These are phyloP conservation scores for Crithidia brevicula DNA, from an alignment of 208 protist genomes.

Conservation along the genomic window DNA sequence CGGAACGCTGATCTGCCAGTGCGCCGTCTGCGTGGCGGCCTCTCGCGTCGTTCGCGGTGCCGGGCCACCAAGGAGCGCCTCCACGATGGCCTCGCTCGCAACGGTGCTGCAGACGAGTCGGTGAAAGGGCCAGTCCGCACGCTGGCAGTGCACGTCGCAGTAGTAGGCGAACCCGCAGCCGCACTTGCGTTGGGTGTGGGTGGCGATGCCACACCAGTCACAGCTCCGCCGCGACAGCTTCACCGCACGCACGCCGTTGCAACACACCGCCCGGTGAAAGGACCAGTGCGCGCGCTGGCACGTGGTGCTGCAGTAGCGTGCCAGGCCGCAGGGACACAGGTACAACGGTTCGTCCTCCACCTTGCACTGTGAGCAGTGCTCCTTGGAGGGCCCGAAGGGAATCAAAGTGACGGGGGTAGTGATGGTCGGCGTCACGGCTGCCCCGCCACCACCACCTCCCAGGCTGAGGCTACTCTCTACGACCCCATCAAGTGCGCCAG, in stretches of 20 bases:
- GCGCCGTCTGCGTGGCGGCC: conserved; percentile 29
- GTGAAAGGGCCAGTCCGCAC: conserved; percentile 50
- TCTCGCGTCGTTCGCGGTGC: conserved; percentile 16
- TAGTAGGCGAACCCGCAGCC: conserved; percentile 42
- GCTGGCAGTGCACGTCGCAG: conserved; percentile 49
- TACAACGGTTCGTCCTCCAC: conserved; percentile 23
- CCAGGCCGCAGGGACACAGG: conserved; percentile 45
- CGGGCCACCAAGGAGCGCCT: conserved; percentile 10
- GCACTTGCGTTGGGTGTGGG: conserved; percentile 32
- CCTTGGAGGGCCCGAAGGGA: neutral
- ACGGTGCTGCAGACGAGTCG: conserved; percentile 18
- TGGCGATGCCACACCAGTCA: conserved; percentile 23
- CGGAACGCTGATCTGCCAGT: conserved; percentile 22
- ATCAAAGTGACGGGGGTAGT: neutral
- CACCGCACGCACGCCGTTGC: conserved; percentile 9
- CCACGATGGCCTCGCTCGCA: neutral
- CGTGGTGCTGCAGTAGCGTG: conserved; percentile 42
- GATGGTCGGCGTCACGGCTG: neutral
- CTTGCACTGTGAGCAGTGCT: conserved; percentile 27
- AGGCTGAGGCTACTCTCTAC: neutral
- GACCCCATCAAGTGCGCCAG: neutral
- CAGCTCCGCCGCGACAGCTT: conserved; percentile 16
- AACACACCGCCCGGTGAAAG: conserved; percentile 31
- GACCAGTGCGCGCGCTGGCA: conserved; percentile 56
- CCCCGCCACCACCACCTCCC: neutral